These are phyloP conservation scores for Globisporangium canariense DNA, from an alignment of 352 stramenopile genomes.

Conservation along the genomic window DNA sequence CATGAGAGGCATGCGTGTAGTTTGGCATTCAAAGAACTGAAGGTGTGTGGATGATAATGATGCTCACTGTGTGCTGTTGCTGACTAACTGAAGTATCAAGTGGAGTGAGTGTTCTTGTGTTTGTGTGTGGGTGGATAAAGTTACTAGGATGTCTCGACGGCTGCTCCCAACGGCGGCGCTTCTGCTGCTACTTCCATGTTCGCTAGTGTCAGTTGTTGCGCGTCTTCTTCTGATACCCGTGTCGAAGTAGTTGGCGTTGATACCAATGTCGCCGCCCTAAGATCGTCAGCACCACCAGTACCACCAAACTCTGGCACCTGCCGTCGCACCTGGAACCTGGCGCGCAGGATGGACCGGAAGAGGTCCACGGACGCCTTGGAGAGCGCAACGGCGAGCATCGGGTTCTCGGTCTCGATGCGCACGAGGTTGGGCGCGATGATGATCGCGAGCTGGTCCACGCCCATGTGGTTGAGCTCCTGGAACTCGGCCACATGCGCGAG, in stretches of 20 bases:
- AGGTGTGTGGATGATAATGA: no score
- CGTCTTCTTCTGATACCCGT: slow-evolving; percentile 10
- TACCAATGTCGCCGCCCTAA: not conserved
- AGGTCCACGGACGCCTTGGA: slow-evolving; percentile 86
- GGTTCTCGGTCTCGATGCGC: slow-evolving; percentile 79
- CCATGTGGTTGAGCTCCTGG: slow-evolving; percentile 84
- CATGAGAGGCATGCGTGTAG: no score
- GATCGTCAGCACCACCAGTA: not conserved
- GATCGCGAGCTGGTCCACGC: slow-evolving; percentile 87
- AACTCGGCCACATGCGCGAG: slow-evolving; percentile 66
- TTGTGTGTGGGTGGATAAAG: not conserved
- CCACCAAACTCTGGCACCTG: not conserved
- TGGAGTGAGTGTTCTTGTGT: not conserved
- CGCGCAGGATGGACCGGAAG: slow-evolving; percentile 50
- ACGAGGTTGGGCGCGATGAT: slow-evolving; percentile 89
- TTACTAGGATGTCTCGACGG: not conserved
- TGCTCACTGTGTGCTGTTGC: no score
- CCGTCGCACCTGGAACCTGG: slow-evolving; percentile 27
- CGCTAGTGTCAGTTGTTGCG: not conserved
- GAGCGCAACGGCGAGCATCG: slow-evolving; percentile 79
- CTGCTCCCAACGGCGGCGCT: not conserved
- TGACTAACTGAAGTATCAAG: not conserved
- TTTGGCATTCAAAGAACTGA: no score
- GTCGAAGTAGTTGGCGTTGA: not conserved
- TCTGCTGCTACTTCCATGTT: not conserved